Conservation (phyloP, 192 early-diverging fungal species). For the Geosiphon pyriformis region DNA sequence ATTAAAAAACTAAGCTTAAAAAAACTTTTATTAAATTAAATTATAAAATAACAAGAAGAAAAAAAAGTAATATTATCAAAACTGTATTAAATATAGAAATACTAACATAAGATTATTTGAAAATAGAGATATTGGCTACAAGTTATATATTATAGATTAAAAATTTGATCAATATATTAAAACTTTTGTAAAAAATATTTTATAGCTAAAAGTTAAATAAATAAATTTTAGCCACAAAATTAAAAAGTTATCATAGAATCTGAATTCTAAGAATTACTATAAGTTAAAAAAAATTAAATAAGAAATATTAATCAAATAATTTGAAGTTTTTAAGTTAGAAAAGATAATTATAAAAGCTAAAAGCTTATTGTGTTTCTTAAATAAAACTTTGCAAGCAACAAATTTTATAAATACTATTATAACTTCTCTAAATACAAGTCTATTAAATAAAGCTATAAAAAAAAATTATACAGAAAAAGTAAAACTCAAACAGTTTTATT, state of each 20-base stretch:
- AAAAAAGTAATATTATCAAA: background rate
- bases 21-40: background rate
- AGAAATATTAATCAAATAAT: constrained; percentile 16
- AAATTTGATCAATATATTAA: constrained; percentile 15
- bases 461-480: constrained; percentile 17
- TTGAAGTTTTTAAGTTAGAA: constrained; percentile 21
- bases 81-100: constrained; percentile 7
- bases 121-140: constrained; percentile 16
- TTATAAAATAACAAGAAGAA: constrained; percentile 5
- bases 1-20: background rate
- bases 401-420: constrained; percentile 9
- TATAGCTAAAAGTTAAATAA: constrained; percentile 12
- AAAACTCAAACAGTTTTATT: constrained; percentile 5
- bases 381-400: constrained; percentile 14
- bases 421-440: constrained; percentile 8
- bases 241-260: constrained; percentile 4
- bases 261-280: constrained; percentile 6
- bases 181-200: constrained; percentile 12
- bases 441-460: no score
- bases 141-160: constrained; percentile 7
- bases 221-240: constrained; percentile 14
- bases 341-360: constrained; percentile 16
- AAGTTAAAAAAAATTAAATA: constrained; percentile 20
- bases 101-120: constrained; percentile 1
- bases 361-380: constrained; percentile 17